These are phyloP conservation scores for Heimioporus retisporus DNA, from an alignment of 1,284 basidiomycete genomes.

Conservation along the genomic window DNA sequence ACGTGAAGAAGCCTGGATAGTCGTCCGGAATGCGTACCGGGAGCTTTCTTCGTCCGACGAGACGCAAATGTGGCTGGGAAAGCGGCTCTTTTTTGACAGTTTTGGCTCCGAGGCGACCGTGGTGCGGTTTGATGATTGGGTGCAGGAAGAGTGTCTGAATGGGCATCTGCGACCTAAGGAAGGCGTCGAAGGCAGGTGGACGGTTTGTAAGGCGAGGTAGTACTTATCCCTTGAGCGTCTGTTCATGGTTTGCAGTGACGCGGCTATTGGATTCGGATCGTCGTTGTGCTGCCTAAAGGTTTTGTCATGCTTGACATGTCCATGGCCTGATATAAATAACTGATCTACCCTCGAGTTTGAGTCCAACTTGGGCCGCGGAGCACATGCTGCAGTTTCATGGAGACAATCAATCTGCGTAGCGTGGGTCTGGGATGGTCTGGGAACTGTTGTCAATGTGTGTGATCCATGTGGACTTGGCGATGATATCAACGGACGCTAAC, in stretches of 20 bases:
- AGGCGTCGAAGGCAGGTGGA: constrained; percentile 66
- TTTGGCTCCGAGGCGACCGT: constrained; percentile 45
- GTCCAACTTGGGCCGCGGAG: no score
- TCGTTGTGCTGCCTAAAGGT: not conserved
- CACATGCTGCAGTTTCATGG: no score
- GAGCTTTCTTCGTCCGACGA: constrained; percentile 59
- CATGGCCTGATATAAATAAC: not conserved
- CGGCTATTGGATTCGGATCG: not conserved
- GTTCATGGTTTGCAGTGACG: not conserved
- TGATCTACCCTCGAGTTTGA: no score
- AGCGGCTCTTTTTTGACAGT: constrained; percentile 50
- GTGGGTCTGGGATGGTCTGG: not conserved
- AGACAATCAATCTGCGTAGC: not conserved
- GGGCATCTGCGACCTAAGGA: constrained; percentile 65
- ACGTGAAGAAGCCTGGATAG: constrained; percentile 64
- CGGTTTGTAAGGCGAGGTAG: constrained; percentile 51
- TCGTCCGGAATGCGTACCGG: constrained; percentile 72
- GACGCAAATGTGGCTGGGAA: constrained; percentile 63
- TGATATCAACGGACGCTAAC: no score
- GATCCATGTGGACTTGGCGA: no score
- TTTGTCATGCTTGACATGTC: no score
- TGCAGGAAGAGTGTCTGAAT: constrained; percentile 50
- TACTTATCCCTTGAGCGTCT: not conserved
- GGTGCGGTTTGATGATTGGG: constrained; percentile 55
- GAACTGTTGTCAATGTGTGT: not conserved